These are phyloP conservation scores for Phytopythium montanum DNA, from an alignment of 352 stramenopile genomes.

Conservation along the genomic window DNA sequence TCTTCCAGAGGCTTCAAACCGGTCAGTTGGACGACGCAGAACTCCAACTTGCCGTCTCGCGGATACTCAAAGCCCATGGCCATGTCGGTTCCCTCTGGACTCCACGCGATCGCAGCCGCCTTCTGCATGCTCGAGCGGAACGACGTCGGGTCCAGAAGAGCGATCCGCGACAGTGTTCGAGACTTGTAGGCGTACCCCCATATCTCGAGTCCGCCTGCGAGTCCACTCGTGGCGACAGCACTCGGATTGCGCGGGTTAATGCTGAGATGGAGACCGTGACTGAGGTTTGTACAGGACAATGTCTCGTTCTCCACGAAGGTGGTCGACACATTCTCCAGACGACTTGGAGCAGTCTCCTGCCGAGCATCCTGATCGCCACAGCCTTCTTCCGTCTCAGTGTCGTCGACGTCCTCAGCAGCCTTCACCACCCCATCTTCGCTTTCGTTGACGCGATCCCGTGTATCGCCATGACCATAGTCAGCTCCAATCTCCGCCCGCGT, in stretches of 20 bases:
- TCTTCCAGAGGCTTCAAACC: background rate
- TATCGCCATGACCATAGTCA: background rate
- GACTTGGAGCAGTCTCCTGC: background rate
- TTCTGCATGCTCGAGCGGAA: background rate
- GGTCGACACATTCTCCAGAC: background rate
- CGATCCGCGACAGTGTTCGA: background rate
- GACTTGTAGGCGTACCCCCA: background rate
- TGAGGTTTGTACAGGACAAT: background rate
- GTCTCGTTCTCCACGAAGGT: background rate
- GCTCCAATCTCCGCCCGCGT: background rate
- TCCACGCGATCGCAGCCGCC: background rate
- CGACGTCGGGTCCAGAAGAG: background rate
- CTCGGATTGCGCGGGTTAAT: background rate
- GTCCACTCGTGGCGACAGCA: background rate
- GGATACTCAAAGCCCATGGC: background rate
- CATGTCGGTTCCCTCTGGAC: background rate
- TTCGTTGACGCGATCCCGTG: background rate
- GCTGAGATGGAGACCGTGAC: background rate
- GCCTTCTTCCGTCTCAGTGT: background rate
- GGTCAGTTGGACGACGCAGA: background rate
- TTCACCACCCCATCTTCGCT: background rate
- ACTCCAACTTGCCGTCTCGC: background rate
- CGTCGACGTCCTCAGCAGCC: background rate
- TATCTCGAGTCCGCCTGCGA: background rate
- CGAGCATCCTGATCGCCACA: background rate